phyloP scores from a whole-genome alignment of 2,329 filamentous ascomycete species.

The Pseudogymnoascus sp. region DNA sequence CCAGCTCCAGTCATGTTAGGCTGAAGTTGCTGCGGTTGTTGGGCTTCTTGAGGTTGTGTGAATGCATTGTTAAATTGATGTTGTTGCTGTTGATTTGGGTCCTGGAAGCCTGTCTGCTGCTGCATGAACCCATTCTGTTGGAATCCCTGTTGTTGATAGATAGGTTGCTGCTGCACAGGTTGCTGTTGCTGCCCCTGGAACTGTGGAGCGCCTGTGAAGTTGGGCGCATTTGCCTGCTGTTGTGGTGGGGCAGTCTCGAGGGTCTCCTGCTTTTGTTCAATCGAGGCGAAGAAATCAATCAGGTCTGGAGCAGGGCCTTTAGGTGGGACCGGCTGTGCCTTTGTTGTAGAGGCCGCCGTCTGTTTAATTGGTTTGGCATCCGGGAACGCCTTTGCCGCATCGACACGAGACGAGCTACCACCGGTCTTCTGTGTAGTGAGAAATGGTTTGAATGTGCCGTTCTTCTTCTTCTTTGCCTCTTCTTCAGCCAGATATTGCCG shows the following conservation, averaged over 20 bases:
- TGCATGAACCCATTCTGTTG: conserved; percentile 34
- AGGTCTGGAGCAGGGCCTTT: conserved; percentile 67
- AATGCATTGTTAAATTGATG: conserved; percentile 27
- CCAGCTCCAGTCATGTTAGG: conserved; percentile 62
- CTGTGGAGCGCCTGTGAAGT: conserved; percentile 25
- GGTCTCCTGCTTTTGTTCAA: conserved; percentile 77
- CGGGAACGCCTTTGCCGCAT: conserved; percentile 21
- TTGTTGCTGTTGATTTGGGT: conserved; percentile 34
- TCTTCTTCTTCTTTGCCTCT: conserved; percentile 52
- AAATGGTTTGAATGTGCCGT: conserved; percentile 37
- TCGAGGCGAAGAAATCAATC: conserved; percentile 92
- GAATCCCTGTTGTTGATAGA: conserved; percentile 33
- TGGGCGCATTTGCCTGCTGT: conserved; percentile 28
- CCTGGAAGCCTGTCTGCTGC: conserved; percentile 35
- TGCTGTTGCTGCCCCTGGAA: conserved; percentile 27
- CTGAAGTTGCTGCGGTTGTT: conserved; percentile 38
- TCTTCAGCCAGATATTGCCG: conserved; percentile 86
- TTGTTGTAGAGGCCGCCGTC: conserved; percentile 14
- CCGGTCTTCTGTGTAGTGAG: conserved; percentile 31
- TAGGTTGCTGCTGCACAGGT: conserved; percentile 31
- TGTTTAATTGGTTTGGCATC: conserved; percentile 24
- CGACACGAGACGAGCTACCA: conserved; percentile 22
- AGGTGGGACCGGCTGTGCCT: conserved; percentile 37
- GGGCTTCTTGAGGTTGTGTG: conserved; percentile 19
- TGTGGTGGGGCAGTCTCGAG: conserved; percentile 42